These are phyloP conservation scores for Penicillium sp. DNA, from an alignment of 2,329 filamentous ascomycete species.

Conservation along the genomic window DNA sequence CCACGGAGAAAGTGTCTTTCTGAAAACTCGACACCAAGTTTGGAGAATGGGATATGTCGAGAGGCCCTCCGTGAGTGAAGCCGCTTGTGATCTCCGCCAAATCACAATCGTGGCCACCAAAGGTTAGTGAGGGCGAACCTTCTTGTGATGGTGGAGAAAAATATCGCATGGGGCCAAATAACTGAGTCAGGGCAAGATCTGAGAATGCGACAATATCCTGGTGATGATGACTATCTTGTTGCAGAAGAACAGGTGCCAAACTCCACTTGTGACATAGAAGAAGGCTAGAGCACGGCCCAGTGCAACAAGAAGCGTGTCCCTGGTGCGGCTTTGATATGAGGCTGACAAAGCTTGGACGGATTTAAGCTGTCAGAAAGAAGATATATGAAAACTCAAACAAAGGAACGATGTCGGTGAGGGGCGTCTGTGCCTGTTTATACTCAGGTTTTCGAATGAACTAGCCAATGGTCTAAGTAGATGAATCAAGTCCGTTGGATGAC, in stretches of 20 bases:
- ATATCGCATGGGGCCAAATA: constrained; percentile 13
- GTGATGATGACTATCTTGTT: not conserved
- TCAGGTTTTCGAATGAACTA: not conserved
- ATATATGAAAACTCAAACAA: not conserved
- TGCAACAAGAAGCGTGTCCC: not conserved
- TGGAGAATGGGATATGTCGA: constrained; percentile 10
- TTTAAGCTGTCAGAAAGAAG: not conserved
- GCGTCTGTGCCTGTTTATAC: constrained; percentile 12
- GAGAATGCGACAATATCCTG: not conserved
- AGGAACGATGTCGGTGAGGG: constrained; percentile 4
- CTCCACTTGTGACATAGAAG: not conserved
- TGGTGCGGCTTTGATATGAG: not conserved
- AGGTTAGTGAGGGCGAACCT: constrained; percentile 13
- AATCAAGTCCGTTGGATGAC: constrained; percentile 6
- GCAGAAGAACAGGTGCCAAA: not conserved
- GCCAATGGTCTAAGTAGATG: not conserved
- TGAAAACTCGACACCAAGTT: not conserved
- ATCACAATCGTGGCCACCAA: constrained; percentile 15
- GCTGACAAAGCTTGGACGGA: not conserved
- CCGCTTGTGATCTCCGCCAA: constrained; percentile 14
- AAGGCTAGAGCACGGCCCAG: not conserved
- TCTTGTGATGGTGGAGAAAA: constrained; percentile 11
- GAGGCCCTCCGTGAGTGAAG: constrained; percentile 12
- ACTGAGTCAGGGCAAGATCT: not conserved
- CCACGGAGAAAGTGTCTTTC: not conserved